Percentiles rank a stretch among this genome's conserved stretches.
phyloP scores from a whole-genome alignment of 345 rosid genomes.

The Bruguiera sexangula region DNA sequence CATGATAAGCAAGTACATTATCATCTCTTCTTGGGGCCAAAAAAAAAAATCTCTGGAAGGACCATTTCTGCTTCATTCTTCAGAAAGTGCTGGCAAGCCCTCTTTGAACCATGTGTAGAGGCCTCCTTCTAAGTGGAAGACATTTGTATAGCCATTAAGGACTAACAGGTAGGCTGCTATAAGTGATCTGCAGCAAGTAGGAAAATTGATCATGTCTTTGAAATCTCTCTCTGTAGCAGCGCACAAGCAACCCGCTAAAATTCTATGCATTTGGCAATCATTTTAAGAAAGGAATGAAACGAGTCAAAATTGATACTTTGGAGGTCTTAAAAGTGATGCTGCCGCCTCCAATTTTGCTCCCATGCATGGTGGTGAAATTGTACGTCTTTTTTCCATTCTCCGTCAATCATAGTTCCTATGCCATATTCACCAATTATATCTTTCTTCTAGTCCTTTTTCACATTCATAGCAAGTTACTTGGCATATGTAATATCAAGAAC shows the following conservation, averaged over 20 bases:
- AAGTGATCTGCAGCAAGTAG: slow-evolving; percentile 61
- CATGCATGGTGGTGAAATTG: no score
- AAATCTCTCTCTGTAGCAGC: neutral
- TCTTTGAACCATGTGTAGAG: slow-evolving; percentile 80
- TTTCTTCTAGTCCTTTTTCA: no score
- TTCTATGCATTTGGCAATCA: no score
- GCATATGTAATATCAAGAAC: no score
- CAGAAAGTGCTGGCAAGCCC: slow-evolving; percentile 63
- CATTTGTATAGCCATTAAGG: slow-evolving; percentile 76
- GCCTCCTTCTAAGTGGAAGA: slow-evolving; percentile 93
- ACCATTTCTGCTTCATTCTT: slow-evolving; percentile 34
- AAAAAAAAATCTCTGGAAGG: slow-evolving; percentile 29
- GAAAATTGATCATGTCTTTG: slow-evolving; percentile 1
- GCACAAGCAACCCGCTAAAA: neutral
- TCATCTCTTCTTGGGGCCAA: neutral
- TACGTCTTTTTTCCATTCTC: no score
- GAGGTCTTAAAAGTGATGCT: no score
- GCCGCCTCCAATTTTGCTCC: no score
- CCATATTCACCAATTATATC: no score
- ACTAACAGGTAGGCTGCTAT: slow-evolving; percentile 95
- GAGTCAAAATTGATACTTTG: no score
- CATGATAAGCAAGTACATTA: slow-evolving; percentile 4
- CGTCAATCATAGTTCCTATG: no score
- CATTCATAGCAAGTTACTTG: no score
- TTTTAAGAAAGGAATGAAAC: no score